Evolutionary conservation across 768 basidiomycete genomes (phyloP), one percentile per base, ranked within the genome.

Genomic region (Leccinum pellstonianum): DNA sequence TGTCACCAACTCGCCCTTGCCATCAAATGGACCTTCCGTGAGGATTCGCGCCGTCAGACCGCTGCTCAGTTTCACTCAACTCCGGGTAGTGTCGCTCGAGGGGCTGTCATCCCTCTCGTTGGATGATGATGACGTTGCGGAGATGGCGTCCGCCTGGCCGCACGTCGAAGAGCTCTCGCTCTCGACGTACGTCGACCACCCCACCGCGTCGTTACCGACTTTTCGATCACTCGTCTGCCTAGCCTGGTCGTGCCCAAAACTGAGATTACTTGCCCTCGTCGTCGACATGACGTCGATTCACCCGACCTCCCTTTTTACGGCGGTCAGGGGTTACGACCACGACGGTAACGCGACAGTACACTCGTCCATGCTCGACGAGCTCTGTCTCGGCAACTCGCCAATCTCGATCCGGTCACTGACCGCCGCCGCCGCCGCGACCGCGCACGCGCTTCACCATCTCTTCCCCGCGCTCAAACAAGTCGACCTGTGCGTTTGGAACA

Each of bases 371-470:
- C 57, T 70, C 2, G 23, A 46, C 0, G 48, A 54, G 0, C 71
- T 70, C 4, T 58, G 60, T 17, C 58, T 70, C 1, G 69, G 66
- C 11, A 73, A 70, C 12, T 66, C 71, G 31, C 50, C 50, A 2
- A 33, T 41, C 2, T 62, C 59, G 0, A 55, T 70, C 23, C n/a
- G 10, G 9, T 52, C 57, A 0, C 69, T 66, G 5, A 2, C 33
- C 7, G 14, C 51, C 1, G 59, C 70, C 23, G 62, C 66, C 5
- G 3, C 21, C 9, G 11, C 43, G 1, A 59, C 71, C 23, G 62
- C 69, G 1, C 48, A 47, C 11, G 17, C 58, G 4, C 21, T 71
- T 11, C 60, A 29, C 23, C 1, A 0, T 4, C 62, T 73, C 46
- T 70, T 58, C 15, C 71, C 67, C 3, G 47, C 58, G 23, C n/a